Base-by-base conservation (phyloP, 2,329 filamentous ascomycete genomes). In the Hypomyces perniciosus region DNA sequence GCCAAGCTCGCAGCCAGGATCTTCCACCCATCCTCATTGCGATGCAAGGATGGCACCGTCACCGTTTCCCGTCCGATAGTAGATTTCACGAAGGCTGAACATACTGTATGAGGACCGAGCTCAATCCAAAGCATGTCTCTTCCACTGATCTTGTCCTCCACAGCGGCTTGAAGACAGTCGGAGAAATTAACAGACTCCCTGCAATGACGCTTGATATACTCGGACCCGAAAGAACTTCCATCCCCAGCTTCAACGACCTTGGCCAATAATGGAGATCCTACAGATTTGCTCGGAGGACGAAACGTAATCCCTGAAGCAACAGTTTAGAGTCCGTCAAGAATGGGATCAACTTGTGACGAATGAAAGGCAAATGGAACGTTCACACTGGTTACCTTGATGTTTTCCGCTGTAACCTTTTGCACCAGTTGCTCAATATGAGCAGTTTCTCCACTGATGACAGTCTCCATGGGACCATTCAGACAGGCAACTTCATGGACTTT, bases 381-480 rank as follows among this genome's bases (percentile, higher is more conserved):
- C 7, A 81, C 65, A 42, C 67, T 68, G 0, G 72, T 73, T 55
- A 61, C 75, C 68, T 68, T 78, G 68, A 62, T 62, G 54, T 61
- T 69, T 9, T 54, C 62, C 29, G 38, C 60, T 37, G 55, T 56
- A 20, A 71, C 61, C 50, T 61, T 56, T 37, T 60, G 53, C 7
- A 77, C 74, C 12, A 83, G 71, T 4, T 70, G 64, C 4, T 67
- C 60, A 37, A 80, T 69, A 48, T 75, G 66, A 1, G 60, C 59
- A 0, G 70, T 68, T 8, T 63, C 60, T 8, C 76, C 78, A 26
- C 71, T 72, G n/a, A 93, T 73, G 2, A 93, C 89, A 8, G 84
- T 90, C 63, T 90, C 86, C 46, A 81, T 74, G 0, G 84, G 83
- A 0, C 85, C 82, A 59, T 95, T 95, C 64, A 90, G 78, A 70